Percentiles rank a stretch among this genome's conserved stretches.
Conservation (phyloP, 2,329 filamentous ascomycete genomes). For the Phoma sp. region DNA sequence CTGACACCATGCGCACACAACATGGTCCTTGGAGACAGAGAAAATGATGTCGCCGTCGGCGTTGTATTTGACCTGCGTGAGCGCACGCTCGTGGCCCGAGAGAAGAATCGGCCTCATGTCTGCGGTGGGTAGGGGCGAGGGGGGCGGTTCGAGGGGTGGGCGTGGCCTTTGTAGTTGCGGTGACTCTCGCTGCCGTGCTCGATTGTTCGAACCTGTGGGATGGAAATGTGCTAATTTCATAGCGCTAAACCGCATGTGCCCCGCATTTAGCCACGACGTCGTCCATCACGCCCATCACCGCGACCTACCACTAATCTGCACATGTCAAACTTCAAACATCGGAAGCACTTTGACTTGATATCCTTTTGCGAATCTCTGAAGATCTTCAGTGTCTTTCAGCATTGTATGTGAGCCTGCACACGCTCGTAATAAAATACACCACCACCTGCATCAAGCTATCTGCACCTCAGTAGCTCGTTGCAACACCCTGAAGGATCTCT, state of each 20-base stretch:
- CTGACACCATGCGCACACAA: constrained; percentile 89
- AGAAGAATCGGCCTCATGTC: constrained; percentile 95
- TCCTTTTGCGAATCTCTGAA: too few species aligned
- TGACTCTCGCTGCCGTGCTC: constrained; percentile 23
- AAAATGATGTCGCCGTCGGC: constrained; percentile 96
- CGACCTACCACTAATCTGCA: not conserved
- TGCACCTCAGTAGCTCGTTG: not conserved
- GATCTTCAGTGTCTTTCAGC: not conserved
- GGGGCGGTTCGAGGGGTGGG: constrained; percentile 26
- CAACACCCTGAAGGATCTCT: not conserved
- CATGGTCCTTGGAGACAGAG: constrained; percentile 94
- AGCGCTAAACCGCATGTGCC: constrained; percentile 26
- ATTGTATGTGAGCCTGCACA: not conserved
- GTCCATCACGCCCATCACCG: not conserved
- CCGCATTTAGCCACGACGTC: constrained; percentile 10
- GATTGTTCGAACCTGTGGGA: constrained; percentile 7
- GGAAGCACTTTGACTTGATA: not conserved
- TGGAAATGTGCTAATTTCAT: constrained; percentile 12
- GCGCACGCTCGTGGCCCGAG: constrained; percentile 93
- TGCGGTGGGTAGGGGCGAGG: constrained; percentile 21
- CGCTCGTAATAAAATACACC: not conserved
- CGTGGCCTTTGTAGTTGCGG: constrained; percentile 38
- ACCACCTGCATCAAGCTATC: not conserved
- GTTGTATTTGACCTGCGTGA: constrained; percentile 87
- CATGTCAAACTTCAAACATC: not conserved